A percentile compares a stretch with the other conserved stretches of the same genome.
These are phyloP conservation scores for Aspergillus sclerotialis DNA, from an alignment of 2,329 filamentous ascomycete species.

Conservation along the genomic window DNA sequence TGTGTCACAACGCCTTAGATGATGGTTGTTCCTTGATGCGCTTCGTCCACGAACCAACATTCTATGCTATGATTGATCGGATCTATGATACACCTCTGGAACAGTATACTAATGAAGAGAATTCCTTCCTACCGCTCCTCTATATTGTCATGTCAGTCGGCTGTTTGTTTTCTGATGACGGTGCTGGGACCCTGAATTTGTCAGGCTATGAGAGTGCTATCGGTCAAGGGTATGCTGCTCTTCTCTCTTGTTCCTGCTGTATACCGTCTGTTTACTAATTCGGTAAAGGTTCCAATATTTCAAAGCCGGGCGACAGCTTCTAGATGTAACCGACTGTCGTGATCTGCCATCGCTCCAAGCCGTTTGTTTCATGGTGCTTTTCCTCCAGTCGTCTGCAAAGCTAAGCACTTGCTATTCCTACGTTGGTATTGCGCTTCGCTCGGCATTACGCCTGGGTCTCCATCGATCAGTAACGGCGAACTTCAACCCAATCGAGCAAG, in stretches of 20 bases:
- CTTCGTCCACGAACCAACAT: conserved; percentile 74
- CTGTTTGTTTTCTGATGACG: conserved; percentile 61
- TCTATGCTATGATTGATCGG: conserved; percentile 68
- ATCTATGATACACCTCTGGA: conserved; percentile 66
- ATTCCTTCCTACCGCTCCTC: conserved; percentile 61
- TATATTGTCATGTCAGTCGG: conserved; percentile 66
- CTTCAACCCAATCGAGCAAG: conserved; percentile 64
- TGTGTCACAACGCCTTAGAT: conserved; percentile 55
- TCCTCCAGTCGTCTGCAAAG: conserved; percentile 72
- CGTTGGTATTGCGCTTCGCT: conserved; percentile 68
- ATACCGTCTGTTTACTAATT: conserved; percentile 4
- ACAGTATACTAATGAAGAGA: conserved; percentile 57
- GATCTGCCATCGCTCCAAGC: conserved; percentile 69
- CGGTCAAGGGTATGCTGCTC: conserved; percentile 46
- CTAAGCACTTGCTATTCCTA: conserved; percentile 74
- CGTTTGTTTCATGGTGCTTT: conserved; percentile 72
- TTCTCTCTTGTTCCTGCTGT: neutral
- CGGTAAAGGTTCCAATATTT: conserved; percentile 64
- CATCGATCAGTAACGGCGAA: conserved; percentile 65
- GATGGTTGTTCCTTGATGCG: conserved; percentile 59
- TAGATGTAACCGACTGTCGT: conserved; percentile 58
- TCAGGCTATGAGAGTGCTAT: conserved; percentile 45
- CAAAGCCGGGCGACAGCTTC: conserved; percentile 56
- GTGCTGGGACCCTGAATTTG: conserved; percentile 42
- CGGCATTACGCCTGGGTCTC: conserved; percentile 68